Conservation (phyloP, 2,329 filamentous ascomycete species). For the Chaetomiaceae sp. region DNA sequence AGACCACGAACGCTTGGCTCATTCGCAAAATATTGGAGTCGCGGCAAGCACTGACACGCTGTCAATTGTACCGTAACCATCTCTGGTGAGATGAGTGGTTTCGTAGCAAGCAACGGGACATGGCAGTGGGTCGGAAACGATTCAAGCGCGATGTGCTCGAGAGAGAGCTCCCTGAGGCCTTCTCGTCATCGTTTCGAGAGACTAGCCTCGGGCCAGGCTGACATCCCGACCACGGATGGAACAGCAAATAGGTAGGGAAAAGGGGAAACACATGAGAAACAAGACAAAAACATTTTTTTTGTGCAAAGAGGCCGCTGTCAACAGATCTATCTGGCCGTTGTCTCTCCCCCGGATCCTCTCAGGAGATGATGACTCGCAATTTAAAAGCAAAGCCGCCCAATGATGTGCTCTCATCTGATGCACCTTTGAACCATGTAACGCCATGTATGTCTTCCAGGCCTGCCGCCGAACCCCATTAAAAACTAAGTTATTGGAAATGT, state of each 20-base stretch:
- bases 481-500: neutral
- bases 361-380: neutral
- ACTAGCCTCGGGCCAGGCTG: neutral
- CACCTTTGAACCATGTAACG: constrained; percentile 6
- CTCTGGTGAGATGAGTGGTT: no score
- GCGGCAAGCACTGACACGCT: no score
- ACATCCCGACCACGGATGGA: neutral
- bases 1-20: no score
- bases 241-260: neutral
- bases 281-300: neutral
- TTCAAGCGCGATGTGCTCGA: no score
- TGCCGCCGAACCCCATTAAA: neutral
- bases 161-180: no score
- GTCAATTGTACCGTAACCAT: no score
- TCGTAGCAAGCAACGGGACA: no score
- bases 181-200: neutral
- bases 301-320: neutral
- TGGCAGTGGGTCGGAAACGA: no score
- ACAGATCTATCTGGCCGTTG: constrained; percentile 12
- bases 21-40: no score
- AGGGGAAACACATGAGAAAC: neutral
- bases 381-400: constrained; percentile 1
- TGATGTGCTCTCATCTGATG: constrained; percentile 8
- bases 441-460: constrained; percentile 7
- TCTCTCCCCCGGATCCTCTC: neutral